phyloP scores from a whole-genome alignment of 1,139 yeast species.

The Groenewaldozyma auringiensis region DNA sequence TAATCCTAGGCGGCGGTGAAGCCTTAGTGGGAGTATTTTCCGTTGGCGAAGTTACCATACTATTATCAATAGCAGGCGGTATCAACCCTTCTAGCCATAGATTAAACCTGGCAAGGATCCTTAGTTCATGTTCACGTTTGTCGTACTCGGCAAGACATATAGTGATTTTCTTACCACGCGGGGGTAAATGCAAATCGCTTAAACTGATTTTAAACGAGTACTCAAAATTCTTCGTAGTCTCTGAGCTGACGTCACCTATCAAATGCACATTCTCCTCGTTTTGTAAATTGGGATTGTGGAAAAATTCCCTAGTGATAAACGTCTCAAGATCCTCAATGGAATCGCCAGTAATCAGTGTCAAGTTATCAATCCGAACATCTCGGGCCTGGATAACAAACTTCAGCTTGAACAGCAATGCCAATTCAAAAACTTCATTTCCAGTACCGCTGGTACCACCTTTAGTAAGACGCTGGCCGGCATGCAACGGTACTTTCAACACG shows the following conservation, averaged over 20 bases:
- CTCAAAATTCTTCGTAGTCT: slow-evolving; percentile 9
- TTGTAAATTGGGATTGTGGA: slow-evolving; percentile 36
- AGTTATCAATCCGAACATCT: slow-evolving; percentile 18
- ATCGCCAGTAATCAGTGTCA: slow-evolving; percentile 32
- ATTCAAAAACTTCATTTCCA: neutral
- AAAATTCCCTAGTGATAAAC: slow-evolving; percentile 32
- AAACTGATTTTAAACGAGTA: slow-evolving; percentile 10
- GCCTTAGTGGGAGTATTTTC: neutral
- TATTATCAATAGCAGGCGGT: neutral
- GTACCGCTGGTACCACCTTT: neutral
- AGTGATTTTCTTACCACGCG: slow-evolving; percentile 20
- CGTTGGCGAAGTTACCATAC: neutral
- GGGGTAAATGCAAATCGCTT: neutral
- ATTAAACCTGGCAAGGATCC: slow-evolving; percentile 29
- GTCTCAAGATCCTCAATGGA: slow-evolving; percentile 26
- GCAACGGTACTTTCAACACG: slow-evolving; percentile 20
- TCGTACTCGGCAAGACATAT: slow-evolving; percentile 35
- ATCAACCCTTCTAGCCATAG: slow-evolving; percentile 25
- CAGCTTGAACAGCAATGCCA: slow-evolving; percentile 17
- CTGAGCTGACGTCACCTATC: slow-evolving; percentile 28
- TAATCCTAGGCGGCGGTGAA: neutral
- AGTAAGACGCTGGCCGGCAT: neutral
- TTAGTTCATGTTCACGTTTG: slow-evolving; percentile 31
- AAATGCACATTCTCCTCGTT: slow-evolving; percentile 34
- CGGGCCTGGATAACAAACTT: slow-evolving; percentile 11